Evolutionary conservation across 2,329 filamentous ascomycete species (phyloP), one percentile per base, ranked within the genome.

Genomic region (Microascus cirrosus): DNA sequence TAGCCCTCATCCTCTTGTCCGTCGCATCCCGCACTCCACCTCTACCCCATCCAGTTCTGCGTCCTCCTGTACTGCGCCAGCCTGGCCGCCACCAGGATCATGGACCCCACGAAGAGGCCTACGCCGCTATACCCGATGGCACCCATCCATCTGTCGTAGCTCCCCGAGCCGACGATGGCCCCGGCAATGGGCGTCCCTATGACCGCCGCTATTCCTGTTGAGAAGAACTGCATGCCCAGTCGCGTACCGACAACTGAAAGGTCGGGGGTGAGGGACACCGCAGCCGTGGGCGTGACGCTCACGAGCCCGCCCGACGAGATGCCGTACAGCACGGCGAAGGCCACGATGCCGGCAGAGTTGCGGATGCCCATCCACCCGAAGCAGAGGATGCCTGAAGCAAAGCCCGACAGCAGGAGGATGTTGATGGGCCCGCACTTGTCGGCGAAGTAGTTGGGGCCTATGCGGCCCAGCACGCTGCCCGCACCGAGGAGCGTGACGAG

Each of bases 301-400:
- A 78, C 71, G 12, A 78, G 66, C 2, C 69, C 71, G 6, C 74
- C 75, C 1, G 74, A 73, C 57, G 76, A 73, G 60, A 78, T 73
- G 3, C 77, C 77, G 59, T 76, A 78, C 52, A 77, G 60, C 2
- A 73, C 65, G 25, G 71, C 70, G 58, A 79, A 77, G 0, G 67
- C 68, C 48, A 77, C 69, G 59, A 74, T 70, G 1, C 72, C 71
- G 1, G 67, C 67, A 0, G 65, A 62, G 1, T 68, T 68, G 20
- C 60, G 63, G 2, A 75, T 70, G 34, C 69, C 68, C 10, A 73
- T 69, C 74, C 74, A 79, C 53, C 66, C 65, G 59, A 76, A 74
- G 20, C 84, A 86, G 3, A 74, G 62, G 1, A 70, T 57, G 4
- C 69, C 66, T 18, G 77, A 78, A 2, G 90, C 70, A 11, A 73